Conservation (phyloP, 176 grass and related monocot species). For the Aegilops tauschii region DNA sequence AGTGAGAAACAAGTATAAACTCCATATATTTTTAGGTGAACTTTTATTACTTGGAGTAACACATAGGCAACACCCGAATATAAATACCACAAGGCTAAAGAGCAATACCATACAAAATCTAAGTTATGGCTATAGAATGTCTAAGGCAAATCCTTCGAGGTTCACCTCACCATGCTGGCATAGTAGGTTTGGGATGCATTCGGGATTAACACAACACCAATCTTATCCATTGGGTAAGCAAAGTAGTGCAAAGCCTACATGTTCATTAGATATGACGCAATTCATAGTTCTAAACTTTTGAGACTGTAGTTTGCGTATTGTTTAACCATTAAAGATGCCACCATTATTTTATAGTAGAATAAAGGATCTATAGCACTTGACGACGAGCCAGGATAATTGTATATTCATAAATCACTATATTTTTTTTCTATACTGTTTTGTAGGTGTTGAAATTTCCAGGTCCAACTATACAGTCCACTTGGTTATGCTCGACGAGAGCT, state of each 20-base stretch:
- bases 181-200: neutral
- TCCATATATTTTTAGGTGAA: neutral
- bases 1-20: neutral
- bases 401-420: too few relatives aligned
- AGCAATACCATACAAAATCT: neutral
- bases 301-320: neutral
- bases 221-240: neutral
- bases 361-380: too few relatives aligned
- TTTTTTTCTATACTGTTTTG: too few relatives aligned
- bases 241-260: neutral
- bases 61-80: neutral
- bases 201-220: neutral
- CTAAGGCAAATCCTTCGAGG: neutral
- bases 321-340: too few relatives aligned
- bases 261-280: neutral
- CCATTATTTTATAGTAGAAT: too few relatives aligned
- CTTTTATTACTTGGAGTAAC: neutral
- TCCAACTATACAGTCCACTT: too few relatives aligned
- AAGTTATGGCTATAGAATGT: neutral
- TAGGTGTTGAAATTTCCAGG: too few relatives aligned
- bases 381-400: too few relatives aligned
- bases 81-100: neutral
- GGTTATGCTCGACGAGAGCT: too few relatives aligned
- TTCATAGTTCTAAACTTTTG: neutral
- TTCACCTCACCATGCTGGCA: neutral